Evolutionary conservation across 768 basidiomycete species (phyloP).

Genomic region (Mycena belliarum): DNA sequence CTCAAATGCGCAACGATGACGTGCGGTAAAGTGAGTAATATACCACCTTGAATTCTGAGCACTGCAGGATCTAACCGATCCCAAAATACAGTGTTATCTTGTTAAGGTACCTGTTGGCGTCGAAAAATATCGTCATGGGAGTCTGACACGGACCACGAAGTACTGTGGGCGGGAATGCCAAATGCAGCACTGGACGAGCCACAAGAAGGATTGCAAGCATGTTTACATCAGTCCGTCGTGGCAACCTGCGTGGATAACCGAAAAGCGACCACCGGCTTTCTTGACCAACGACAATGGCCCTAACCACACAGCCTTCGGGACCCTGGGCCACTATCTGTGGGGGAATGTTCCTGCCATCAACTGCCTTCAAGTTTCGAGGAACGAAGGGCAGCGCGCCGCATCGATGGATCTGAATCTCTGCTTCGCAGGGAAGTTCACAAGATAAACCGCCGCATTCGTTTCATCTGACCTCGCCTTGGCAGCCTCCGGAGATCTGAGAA

Average conservation of each 20-base stretch:
- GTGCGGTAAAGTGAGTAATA: background rate
- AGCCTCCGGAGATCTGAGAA: slow-evolving; percentile 37
- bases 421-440: slow-evolving; percentile 29
- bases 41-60: background rate
- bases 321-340: slow-evolving; percentile 24
- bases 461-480: slow-evolving; percentile 5
- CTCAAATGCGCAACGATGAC: slow-evolving; percentile 1
- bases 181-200: slow-evolving; percentile 36
- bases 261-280: slow-evolving; percentile 29
- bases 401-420: slow-evolving; percentile 36
- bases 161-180: background rate
- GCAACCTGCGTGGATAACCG: slow-evolving; percentile 36
- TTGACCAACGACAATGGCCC: slow-evolving; percentile 2
- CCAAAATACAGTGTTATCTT: background rate
- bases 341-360: slow-evolving; percentile 34
- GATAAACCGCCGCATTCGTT: background rate
- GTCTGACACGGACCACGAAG: background rate
- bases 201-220: slow-evolving; percentile 37
- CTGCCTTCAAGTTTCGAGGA: slow-evolving; percentile 30
- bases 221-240: slow-evolving; percentile 29
- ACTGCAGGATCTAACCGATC: background rate
- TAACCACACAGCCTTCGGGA: background rate
- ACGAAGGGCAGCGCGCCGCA: slow-evolving; percentile 29
- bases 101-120: background rate
- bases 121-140: too few species aligned